Evolutionary conservation across 768 basidiomycete species (phyloP), one percentile per base, ranked within the genome.

Genomic region (Mrakia hoshinonis): DNA sequence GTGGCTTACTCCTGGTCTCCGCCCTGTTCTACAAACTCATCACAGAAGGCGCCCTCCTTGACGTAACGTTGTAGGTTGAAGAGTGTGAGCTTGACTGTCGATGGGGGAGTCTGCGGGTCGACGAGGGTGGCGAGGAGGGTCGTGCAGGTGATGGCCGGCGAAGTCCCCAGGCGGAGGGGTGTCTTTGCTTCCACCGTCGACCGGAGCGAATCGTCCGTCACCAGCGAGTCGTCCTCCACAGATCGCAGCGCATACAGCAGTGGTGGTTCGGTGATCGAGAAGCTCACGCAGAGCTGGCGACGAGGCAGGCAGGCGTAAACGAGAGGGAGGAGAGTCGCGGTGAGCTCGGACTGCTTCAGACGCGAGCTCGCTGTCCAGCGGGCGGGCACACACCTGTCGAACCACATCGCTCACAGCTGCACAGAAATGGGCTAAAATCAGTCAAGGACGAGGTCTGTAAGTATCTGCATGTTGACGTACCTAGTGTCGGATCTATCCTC

Each of bases 141-240:
- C 15, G 58, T 63, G 0, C 61, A n/a, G 9, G 54, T 22, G 55
- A 90, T 84, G 34, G 83, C 83, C 4, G 92, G 89, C 0, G 92
- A 85, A 76, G 87, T 88, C 66, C 91, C 89, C 34, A 94, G 85
- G 91, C 87, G 91, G 68, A 93, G 82, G 76, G 89, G 86, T 61
- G 83, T 85, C 79, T 89, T 92, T 49, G 83, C 83, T 80, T 85
- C 88, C 74, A 93, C 90, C 81, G 89, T 89, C 81, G 85, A 87
- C 77, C 86, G 84, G 76, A 96, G 78, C 77, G 93, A 94, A 74
- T 92, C 90, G 76, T 89, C 89, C 34, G 91, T 93, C 22, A 96
- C 87, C 60, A 94, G 80, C 74, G 90, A 90, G 72, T 89, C 89
- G 20, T 83, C 85, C 75, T 91, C 89, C n/a, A 49, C 58, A 31